Evolutionary conservation across 2,329 filamentous ascomycete genomes (phyloP).

Genomic region (Zymoseptoria tritici): DNA sequence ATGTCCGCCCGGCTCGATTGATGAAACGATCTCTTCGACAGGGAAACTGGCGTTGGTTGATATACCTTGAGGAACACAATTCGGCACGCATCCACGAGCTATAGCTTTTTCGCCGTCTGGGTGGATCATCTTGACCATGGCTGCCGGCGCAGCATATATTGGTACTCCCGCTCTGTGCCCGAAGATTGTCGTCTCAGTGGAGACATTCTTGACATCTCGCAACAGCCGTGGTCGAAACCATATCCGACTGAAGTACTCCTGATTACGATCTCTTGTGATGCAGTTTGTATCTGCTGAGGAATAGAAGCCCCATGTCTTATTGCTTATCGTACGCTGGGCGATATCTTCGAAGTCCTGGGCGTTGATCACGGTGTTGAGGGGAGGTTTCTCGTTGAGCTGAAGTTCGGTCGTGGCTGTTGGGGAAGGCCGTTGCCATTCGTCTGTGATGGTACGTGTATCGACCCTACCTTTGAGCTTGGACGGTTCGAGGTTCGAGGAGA

Average conservation of each 20-base stretch:
- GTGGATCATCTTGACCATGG: conserved; percentile 32
- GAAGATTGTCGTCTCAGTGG: conserved; percentile 29
- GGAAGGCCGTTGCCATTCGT: conserved; percentile 25
- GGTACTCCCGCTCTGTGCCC: conserved; percentile 29
- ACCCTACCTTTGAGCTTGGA: conserved; percentile 34
- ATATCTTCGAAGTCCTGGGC: conserved; percentile 41
- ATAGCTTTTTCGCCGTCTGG: conserved; percentile 34
- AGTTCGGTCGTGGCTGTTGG: conserved; percentile 25
- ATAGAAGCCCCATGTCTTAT: conserved; percentile 41
- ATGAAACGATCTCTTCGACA: conserved; percentile 25
- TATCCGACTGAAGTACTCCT: conserved; percentile 38
- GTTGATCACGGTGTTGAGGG: conserved; percentile 41
- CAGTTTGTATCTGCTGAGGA: conserved; percentile 46
- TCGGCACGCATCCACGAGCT: conserved; percentile 23
- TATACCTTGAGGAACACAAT: conserved; percentile 25
- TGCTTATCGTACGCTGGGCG: conserved; percentile 30
- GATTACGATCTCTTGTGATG: conserved; percentile 39
- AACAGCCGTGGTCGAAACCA: conserved; percentile 42
- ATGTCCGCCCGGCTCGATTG: conserved; percentile 18
- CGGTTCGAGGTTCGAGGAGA: conserved; percentile 36
- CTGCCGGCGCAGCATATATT: conserved; percentile 32
- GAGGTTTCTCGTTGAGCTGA: conserved; percentile 35
- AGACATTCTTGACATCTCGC: conserved; percentile 32
- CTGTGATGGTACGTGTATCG: conserved; percentile 22
- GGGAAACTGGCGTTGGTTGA: conserved; percentile 30